phyloP scores from a whole-genome alignment of 2,329 filamentous ascomycete genomes.

The Botrytis fragariae region DNA sequence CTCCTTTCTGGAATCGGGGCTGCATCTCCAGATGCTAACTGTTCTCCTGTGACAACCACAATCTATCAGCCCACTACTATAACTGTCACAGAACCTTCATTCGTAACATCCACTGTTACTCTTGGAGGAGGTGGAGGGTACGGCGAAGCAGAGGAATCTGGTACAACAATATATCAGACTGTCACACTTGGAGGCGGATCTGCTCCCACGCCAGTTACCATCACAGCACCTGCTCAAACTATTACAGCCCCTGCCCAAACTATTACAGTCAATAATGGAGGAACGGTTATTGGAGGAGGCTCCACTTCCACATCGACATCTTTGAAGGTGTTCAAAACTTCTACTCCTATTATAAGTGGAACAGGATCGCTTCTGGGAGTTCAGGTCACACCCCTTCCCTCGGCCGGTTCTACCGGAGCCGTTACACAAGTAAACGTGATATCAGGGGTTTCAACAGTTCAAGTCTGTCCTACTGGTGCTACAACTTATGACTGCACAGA shows the following conservation, averaged over 20 bases:
- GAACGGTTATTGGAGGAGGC: not conserved
- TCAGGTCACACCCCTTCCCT: conserved; percentile 2
- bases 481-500: conserved; percentile 17
- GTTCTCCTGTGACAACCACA: conserved; percentile 14
- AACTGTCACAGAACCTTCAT: not conserved
- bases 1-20: conserved; percentile 1
- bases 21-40: conserved; percentile 13
- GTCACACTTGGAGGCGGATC: not conserved
- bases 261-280: not conserved
- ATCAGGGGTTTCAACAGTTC: conserved; percentile 16
- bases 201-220: not conserved
- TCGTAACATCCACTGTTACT: conserved; percentile 1
- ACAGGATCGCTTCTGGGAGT: conserved; percentile 9
- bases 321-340: conserved; percentile 11
- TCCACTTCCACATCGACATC: not conserved
- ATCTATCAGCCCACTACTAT: conserved; percentile 14
- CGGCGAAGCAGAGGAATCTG: not conserved
- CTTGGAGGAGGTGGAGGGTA: not conserved
- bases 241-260: not conserved
- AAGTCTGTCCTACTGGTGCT: conserved; percentile 18
- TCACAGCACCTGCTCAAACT: conserved; percentile 6
- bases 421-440: conserved; percentile 18
- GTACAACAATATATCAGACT: conserved; percentile 6
- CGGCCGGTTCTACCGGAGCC: not conserved
- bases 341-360: conserved; percentile 8